A percentile compares a stretch with the other conserved stretches of the same genome.
These are phyloP conservation scores for Agaricus bisporus DNA, from an alignment of 768 basidiomycete genomes.

Conservation along the genomic window DNA sequence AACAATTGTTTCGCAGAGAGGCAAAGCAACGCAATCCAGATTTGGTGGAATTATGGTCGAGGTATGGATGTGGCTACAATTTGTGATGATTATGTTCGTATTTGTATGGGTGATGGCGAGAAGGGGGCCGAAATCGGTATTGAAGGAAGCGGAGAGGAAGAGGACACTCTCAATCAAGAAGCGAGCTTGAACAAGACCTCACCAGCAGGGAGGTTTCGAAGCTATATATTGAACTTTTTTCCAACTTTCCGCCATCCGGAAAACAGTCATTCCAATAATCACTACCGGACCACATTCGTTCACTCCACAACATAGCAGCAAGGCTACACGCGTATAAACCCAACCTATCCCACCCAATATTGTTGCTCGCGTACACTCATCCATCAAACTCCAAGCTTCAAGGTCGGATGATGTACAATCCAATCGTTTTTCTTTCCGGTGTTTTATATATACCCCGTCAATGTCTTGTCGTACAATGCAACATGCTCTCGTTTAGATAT, in stretches of 20 bases:
- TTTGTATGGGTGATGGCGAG: constrained; percentile 80
- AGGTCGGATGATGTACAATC: neutral
- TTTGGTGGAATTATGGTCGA: constrained; percentile 51
- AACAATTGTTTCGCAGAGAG: constrained; percentile 3
- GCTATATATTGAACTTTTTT: neutral
- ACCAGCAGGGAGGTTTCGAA: neutral
- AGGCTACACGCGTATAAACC: no score
- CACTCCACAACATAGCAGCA: no score
- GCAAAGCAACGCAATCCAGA: constrained; percentile 17
- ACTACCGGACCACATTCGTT: neutral
- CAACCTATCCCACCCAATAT: no score
- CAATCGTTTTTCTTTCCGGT: neutral
- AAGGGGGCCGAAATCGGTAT: constrained; percentile 65
- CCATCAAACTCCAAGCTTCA: no score
- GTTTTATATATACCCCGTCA: constrained; percentile 2
- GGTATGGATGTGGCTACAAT: constrained; percentile 84
- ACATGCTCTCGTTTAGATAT: neutral
- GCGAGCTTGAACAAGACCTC: neutral
- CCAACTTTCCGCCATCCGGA: neutral
- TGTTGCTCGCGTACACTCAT: no score
- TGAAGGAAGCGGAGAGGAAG: constrained; percentile 36
- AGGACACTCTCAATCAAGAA: constrained; percentile 12
- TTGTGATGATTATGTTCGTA: constrained; percentile 63
- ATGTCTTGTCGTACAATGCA: neutral
- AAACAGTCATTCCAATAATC: neutral